These are phyloP conservation scores for Debaryomycetaceae sp. DNA, from an alignment of 1,139 yeast genomes.

Conservation along the genomic window DNA sequence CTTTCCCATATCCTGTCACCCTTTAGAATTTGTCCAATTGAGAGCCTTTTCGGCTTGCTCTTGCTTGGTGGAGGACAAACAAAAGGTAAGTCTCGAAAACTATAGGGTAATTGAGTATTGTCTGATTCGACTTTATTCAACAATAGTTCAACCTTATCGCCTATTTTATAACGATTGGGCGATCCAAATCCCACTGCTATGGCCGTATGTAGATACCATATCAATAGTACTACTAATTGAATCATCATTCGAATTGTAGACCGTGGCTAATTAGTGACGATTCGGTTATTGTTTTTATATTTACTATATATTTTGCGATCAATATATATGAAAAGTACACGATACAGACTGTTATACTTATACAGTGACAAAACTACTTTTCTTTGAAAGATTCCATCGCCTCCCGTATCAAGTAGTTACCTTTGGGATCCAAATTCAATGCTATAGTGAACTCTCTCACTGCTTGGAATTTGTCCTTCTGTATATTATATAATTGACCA, in stretches of 20 bases:
- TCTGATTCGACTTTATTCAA: conserved; percentile 82
- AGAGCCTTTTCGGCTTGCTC: conserved; percentile 59
- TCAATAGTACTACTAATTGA: background rate
- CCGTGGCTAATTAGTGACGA: background rate
- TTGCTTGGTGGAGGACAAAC: conserved; percentile 66
- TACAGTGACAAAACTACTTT: conserved; percentile 4
- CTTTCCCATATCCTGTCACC: conserved; percentile 83
- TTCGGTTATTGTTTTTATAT: background rate
- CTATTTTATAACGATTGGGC: conserved; percentile 35
- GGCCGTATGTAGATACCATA: conserved; percentile 1
- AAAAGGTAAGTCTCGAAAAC: conserved; percentile 74
- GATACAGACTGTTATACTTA: background rate
- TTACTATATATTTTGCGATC: background rate
- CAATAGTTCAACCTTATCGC: conserved; percentile 64
- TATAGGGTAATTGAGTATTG: conserved; percentile 71
- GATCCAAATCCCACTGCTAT: conserved; percentile 15
- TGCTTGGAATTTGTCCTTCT: conserved; percentile 73
- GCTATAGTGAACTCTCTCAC: conserved; percentile 87
- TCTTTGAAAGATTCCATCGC: conserved; percentile 61
- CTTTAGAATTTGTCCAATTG: conserved; percentile 71
- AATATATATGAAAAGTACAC: background rate
- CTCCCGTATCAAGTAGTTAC: conserved; percentile 80
- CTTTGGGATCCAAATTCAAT: conserved; percentile 88
- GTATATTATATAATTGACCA: conserved; percentile 81
- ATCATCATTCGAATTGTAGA: background rate